Evolutionary conservation across 2,329 filamentous ascomycete species (phyloP), one percentile per base, ranked within the genome.

Genomic region (Grosmannia serpens): DNA sequence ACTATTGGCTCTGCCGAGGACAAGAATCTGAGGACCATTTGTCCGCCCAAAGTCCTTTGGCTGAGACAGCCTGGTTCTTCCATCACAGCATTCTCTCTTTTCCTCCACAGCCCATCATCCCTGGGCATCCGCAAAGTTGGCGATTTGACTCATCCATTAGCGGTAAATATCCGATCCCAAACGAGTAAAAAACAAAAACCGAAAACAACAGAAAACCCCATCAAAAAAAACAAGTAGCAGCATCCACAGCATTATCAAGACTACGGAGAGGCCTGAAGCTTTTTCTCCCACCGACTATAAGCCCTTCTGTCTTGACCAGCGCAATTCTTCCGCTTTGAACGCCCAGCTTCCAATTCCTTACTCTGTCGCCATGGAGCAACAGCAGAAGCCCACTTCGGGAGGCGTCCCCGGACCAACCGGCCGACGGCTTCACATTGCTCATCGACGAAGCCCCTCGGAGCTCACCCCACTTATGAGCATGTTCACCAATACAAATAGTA

Each of bases 381-480:
- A 85, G 73, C 81, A 81, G 66, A 73, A 71, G 62, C 75, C 75
- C 68, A 74, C 75, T 68, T 68, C 76, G 65, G 78, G 78, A 69
- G 81, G 81, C 68, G 80, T 84, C 61, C 78, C 78, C 71, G 91
- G 90, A 67, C 89, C 89, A 68, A 76, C 86, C 71, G 91, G 91
- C 70, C 91, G 92, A 71, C 87, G 91, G 72, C 84, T 97, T 72
- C 91, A 97, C 78, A 96, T 97, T 75, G 92, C 92, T 69, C 92
- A 97, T 79, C 88, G 92, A 71, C 87, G 92, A 75, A 96, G 91
- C 77, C 94, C 92, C 64, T 97, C 94, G 66, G 94, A 97, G 81
- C 81, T 97, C 74, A 97, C 92, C 60, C 94, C 92, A 64, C 78
- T 97, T 74, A 95, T 97, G 89, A 95, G 91, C 90, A 89, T 84